Base-by-base conservation (phyloP, 192 early-diverging fungal species). In the Coemansia sp. region DNA sequence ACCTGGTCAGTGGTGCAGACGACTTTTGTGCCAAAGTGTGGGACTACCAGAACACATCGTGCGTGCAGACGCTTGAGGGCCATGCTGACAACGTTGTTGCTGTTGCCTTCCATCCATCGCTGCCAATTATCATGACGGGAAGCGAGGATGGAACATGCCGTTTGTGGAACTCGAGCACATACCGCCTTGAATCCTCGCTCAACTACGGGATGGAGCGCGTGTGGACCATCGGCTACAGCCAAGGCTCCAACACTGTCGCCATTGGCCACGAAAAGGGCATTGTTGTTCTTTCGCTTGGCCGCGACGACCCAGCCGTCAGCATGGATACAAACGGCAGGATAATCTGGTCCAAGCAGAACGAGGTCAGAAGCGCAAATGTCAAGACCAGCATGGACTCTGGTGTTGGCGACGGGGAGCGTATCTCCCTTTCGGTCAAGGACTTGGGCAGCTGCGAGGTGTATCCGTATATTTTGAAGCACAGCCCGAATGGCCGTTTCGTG, bases 1-100 rank as follows among this genome's bases (percentile, higher is more conserved):
- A 99, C 67, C 78, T 99, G 40, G 90, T 98, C 45, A 93, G 91
- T 47, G 95, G 93, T 12, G 98, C 93, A 19, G 98, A 99, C 69
- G 98, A 99, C 83, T 89, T 93, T 85, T 88, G 89, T 40, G 88
- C 93, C 69, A 98, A 97, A 65, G 91, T 99, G 41, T 99, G 98
- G 98, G 98, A 99, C 76, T 98, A 98, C 77, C 97, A 98, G 74
- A 99, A 98, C 88, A 98, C 97, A 82, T 94, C 94, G 18, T 98
- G 97, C 76, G 96, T 99, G 13, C 95, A 97, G 80, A 99, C 97
- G 8, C 87, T 99, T 61, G 96, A 98, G 81, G 98, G 98, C 9
- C 98, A 99, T 78, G 86, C 92, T 9, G 91, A 97, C 56, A 98
- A 99, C 70, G 95, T 96, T 6, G 93, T 88, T 15, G 89, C 93